Evolutionary conservation across 176 grass and related monocot genomes (phyloP), one percentile per base, ranked within the genome.

Genomic region (Oryza longistaminata): DNA sequence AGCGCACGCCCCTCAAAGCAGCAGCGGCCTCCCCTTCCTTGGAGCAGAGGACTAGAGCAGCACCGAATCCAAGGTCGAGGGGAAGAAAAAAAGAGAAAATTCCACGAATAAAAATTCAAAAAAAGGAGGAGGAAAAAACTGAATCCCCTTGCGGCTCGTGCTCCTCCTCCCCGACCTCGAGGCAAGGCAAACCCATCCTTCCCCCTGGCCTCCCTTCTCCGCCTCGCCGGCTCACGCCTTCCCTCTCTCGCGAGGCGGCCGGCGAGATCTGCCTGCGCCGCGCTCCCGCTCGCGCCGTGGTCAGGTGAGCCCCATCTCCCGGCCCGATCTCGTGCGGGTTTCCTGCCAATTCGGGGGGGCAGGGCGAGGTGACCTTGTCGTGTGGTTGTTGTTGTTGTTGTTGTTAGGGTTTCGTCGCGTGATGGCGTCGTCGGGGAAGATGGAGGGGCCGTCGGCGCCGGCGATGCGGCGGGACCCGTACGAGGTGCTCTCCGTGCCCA

Each of bases 401-500:
- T 34, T 74, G 81, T 11, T 90, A 90, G 89, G 89, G 62, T 90
- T 83, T 42, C 46, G 17, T 26, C 11, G 24, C 49, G 69, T 19
- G 17, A 98, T 98, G 93, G 87, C 91, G 40, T 93, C 96, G 58
- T 95, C 93, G 65, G 91, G 79, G 67, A 95, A 90, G 91, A 90
- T 95, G 88, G 95, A 86, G 71, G 91, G 90, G 70, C 87, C 96
- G 21, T 98, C 96, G 7, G 93, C 93, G 35, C 93, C 93, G 6
- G 87, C 86, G 8, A 17, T 85, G 17, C 87, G 96, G 9, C 85
- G 96, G 74, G 96, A 98, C 80, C 96, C 96, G 12, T 98, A 98
- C 84, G 96, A 98, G 90, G 96, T 98, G 70, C 85, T 98, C 60
- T 91, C 80, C 77, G 91, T 98, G 67, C 79, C 96, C 13, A 81